Percentiles rank a stretch among this genome's conserved stretches.
phyloP scores from a whole-genome alignment of 2,329 filamentous ascomycete species.

The Aspergillus novoparasiticus region DNA sequence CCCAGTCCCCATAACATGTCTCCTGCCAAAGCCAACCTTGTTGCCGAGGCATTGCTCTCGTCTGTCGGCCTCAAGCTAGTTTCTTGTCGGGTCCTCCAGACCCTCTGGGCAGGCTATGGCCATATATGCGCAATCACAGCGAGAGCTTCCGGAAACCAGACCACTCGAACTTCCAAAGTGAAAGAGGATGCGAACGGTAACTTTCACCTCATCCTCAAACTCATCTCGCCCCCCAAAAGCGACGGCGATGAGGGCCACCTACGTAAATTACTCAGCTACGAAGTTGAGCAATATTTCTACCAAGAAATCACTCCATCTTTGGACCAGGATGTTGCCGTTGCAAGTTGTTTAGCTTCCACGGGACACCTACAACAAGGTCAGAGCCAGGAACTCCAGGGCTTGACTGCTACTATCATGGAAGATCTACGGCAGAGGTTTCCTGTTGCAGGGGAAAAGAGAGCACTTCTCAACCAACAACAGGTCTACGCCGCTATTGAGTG shows the following conservation, averaged over 20 bases:
- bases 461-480: constrained; percentile 51
- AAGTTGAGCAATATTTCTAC: constrained; percentile 70
- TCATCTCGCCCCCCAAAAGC: constrained; percentile 56
- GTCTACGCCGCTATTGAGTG: constrained; percentile 61
- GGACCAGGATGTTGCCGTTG: constrained; percentile 48
- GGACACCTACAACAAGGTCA: constrained; percentile 24
- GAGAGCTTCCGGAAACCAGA: constrained; percentile 28
- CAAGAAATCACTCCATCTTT: constrained; percentile 56
- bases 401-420: constrained; percentile 60
- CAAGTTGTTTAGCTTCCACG: constrained; percentile 54
- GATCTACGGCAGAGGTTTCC: constrained; percentile 60
- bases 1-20: neutral
- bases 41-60: neutral
- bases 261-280: constrained; percentile 68
- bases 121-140: constrained; percentile 60
- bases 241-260: constrained; percentile 60
- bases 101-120: constrained; percentile 53
- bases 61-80: constrained; percentile 25
- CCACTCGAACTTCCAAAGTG: neutral
- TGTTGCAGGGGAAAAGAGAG: constrained; percentile 47
- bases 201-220: constrained; percentile 57
- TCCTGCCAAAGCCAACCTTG: neutral
- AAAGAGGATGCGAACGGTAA: neutral
- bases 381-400: constrained; percentile 23
- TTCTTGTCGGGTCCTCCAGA: constrained; percentile 40